Base-by-base conservation (phyloP, 345 rosid genomes). In the Euphorbia lathyris region DNA sequence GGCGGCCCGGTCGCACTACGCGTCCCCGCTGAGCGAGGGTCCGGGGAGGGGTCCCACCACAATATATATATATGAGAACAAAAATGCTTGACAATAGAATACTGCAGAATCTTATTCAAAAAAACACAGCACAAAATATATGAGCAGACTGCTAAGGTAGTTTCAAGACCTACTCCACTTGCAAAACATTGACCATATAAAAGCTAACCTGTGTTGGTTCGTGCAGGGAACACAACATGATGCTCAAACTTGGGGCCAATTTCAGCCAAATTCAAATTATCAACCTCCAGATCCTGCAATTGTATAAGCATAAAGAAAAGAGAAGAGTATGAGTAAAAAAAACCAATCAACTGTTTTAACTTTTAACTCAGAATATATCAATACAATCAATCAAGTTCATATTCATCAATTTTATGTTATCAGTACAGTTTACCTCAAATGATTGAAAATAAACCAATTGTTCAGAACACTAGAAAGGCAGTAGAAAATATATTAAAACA, bases 211-310 rank as follows among this genome's bases (percentile, higher is more conserved):
- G 99, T 90, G 81, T 92, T 96, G 10, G 93, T 96, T 75, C 98
- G 82, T 34, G 98, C 93, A 7, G 99, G 95, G 80, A 96, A 96
- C 84, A 86, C 71, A 65, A 76, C 83, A 78, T 96, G 97, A 78
- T 89, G 82, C 87, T 92, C 98, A 70, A 96, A 92, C 58, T 89
- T 89, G 36, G 98, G 97, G 74, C 99, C 99, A 64, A 88, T 87
- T 74, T 81, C 85, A 9, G 89, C 85, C 79, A 96, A 81, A 76
- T 90, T 87, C 74, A 93, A 72, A 16, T 86, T 83, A 83, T 96
- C 99, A 68, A 96, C 97, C 80, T 69, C 76, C 81, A 92, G 75
- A 57, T 66, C 80, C 99, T 92, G 95, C 73, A n/a, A n/a, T n/a
- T n/a, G n/a, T 36, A 36, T 50, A 68, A 56, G 64, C 14, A 51